Conservation (phyloP, 495 filamentous ascomycete species). For the Xanthoparmelia taractica region DNA sequence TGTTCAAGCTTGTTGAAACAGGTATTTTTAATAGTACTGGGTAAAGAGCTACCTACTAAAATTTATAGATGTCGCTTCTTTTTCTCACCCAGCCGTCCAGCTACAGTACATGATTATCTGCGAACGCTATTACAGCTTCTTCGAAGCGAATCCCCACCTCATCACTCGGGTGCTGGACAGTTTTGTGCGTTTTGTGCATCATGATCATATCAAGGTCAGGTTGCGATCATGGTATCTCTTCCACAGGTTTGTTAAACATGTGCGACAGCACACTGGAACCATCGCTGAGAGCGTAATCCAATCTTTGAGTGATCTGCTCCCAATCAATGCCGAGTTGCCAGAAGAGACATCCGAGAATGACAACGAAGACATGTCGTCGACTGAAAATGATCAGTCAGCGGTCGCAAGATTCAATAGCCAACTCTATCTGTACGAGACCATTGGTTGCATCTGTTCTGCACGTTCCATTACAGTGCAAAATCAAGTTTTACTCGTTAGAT, state of each 20-base stretch:
- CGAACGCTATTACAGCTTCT: conserved; percentile 87
- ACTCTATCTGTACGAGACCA: conserved; percentile 87
- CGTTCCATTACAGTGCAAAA: conserved; percentile 65
- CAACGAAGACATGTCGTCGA: conserved; percentile 88
- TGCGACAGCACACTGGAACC: conserved; percentile 74
- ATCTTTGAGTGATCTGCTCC: conserved; percentile 78
- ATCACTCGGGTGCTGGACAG: conserved; percentile 84
- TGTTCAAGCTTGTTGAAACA: conserved; percentile 87
- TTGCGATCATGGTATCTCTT: conserved; percentile 96
- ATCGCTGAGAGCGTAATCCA: conserved; percentile 82
- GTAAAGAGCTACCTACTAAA: conserved; percentile 19
- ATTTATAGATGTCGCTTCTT: conserved; percentile 64
- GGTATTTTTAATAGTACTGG: conserved; percentile 43
- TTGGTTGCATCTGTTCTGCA: conserved; percentile 81
- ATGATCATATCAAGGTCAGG: conserved; percentile 73
- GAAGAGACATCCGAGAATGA: conserved; percentile 61
- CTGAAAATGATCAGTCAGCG: conserved; percentile 77
- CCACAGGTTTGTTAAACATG: conserved; percentile 81
- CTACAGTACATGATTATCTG: conserved; percentile 98
- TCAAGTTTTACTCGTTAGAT: conserved; percentile 75
- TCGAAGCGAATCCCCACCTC: conserved; percentile 67
- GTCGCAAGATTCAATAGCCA: conserved; percentile 86
- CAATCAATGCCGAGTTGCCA: conserved; percentile 82
- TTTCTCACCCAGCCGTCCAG: conserved; percentile 83
- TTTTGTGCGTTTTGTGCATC: conserved; percentile 84